phyloP scores from a whole-genome alignment of 1,284 basidiomycete species.

The Spongispora temasekensis region DNA sequence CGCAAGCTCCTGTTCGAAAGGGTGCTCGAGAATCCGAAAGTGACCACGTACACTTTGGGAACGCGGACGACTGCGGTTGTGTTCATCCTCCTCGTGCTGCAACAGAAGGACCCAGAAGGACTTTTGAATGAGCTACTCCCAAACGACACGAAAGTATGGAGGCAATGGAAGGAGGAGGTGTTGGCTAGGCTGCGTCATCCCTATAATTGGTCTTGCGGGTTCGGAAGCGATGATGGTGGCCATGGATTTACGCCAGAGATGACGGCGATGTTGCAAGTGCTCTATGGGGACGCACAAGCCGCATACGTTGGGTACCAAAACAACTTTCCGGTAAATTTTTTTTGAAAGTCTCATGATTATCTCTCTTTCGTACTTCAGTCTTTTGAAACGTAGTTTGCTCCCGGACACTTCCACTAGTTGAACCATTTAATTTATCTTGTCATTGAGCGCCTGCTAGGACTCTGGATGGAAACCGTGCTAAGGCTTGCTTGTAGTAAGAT shows the following conservation, averaged over 20 bases:
- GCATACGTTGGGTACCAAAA: slow-evolving; percentile 7
- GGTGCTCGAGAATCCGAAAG: neutral
- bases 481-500: too few relatives aligned
- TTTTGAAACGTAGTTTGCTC: slow-evolving; percentile 18
- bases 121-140: neutral
- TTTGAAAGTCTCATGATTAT: neutral
- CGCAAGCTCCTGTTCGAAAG: neutral
- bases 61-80: neutral
- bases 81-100: neutral
- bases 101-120: neutral
- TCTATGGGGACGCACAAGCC: slow-evolving; percentile 12
- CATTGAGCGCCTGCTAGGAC: too few relatives aligned
- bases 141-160: neutral
- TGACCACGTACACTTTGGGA: neutral
- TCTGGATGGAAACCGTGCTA: too few relatives aligned
- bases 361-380: too few relatives aligned
- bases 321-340: neutral
- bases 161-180: slow-evolving; percentile 1
- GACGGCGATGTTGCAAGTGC: slow-evolving; percentile 7
- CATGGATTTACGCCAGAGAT: slow-evolving; percentile 1
- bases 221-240: slow-evolving; percentile 2
- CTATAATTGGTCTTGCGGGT: neutral
- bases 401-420: too few relatives aligned
- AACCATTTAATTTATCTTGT: too few relatives aligned
- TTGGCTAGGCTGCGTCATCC: neutral